phyloP scores from a whole-genome alignment of 768 basidiomycete genomes.

The Chalciporus sphaerocephalus region DNA sequence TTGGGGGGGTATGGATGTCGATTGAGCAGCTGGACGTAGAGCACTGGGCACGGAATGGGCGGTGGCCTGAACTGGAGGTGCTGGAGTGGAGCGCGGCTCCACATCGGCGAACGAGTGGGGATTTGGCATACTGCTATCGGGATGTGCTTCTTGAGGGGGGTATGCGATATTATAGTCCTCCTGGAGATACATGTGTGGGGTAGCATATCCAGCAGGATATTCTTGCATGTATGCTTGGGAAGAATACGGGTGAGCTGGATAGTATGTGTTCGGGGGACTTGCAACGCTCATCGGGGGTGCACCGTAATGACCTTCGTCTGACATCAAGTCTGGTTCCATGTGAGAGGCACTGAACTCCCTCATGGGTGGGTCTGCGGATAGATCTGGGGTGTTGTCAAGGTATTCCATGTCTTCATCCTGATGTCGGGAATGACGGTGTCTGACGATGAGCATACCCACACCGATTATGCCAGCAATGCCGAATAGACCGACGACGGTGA shows the following conservation, averaged over 20 bases:
- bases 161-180: slow-evolving; percentile 24
- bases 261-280: slow-evolving; percentile 19
- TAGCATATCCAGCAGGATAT: slow-evolving; percentile 4
- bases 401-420: slow-evolving; percentile 29
- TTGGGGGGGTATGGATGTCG: background rate
- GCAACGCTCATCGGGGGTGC: slow-evolving; percentile 15
- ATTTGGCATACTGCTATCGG: slow-evolving; percentile 11
- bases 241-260: slow-evolving; percentile 19
- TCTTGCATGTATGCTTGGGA: background rate
- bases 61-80: background rate
- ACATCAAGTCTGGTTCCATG: slow-evolving; percentile 14
- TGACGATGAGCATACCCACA: slow-evolving; percentile 25
- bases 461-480: slow-evolving; percentile 31
- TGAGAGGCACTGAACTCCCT: background rate
- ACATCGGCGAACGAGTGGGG: slow-evolving; percentile 7
- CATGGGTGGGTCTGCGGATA: slow-evolving; percentile 9
- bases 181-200: slow-evolving; percentile 24
- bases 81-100: slow-evolving; percentile 11
- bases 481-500: slow-evolving; percentile 39
- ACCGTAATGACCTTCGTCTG: slow-evolving; percentile 23
- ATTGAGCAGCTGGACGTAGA: slow-evolving; percentile 14
- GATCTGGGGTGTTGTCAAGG: slow-evolving; percentile 20
- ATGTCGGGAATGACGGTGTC: slow-evolving; percentile 25
- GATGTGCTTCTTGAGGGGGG: slow-evolving; percentile 17
- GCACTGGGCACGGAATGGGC: slow-evolving; percentile 5